Base-by-base conservation (phyloP, 2,329 filamentous ascomycete species). In the Harringtonia aguacate region DNA sequence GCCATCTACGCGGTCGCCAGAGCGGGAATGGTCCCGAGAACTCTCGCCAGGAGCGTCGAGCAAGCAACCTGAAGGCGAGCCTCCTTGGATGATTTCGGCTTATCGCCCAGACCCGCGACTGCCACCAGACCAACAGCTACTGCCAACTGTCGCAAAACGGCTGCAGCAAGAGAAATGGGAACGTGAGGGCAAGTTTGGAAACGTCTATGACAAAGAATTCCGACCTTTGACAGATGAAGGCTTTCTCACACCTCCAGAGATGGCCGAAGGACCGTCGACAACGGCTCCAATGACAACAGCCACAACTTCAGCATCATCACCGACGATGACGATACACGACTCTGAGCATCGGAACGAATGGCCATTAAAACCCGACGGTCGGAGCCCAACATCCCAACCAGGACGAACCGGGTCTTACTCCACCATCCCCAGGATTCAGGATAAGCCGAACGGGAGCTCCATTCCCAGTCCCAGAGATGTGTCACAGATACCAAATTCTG, bases 131-230 rank as follows among this genome's bases (percentile, higher is more conserved):
- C 86, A 98, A 61, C 92, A 98, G 59, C 80, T 98, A 43, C 77
- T 98, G 12, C 92, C 92, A 1, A 97, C 92, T 0, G 88, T 97
- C 50, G 92, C 92, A 13, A 87, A 84, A 56, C 77, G 86, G 45
- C 73, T 97, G 61, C 86, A 92, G 61, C 90, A 95, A 65, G 88
- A 95, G 61, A 86, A 90, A 61, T 95, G 88, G 89, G 88, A 94
- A 63, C 85, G 81, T 54, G 86, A 95, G 61, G 89, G 89, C 50
- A 87, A 86, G 51, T 85, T 86, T 50, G 87, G 87, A 4, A 86
- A 78, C 47, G 73, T 83, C 22, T 95, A 95, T 59, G 89, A 95
- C 64, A 85, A 79, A 50, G 82, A 94, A 47, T 92, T 95, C 65
- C 79, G 84, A 17, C 82, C 89, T 7, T 67, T 97, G 49, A 92